Evolutionary conservation across 139 green algal genomes (phyloP), one percentile per base, ranked within the genome.

Genomic region (Tetradesmus lagerheimii): DNA sequence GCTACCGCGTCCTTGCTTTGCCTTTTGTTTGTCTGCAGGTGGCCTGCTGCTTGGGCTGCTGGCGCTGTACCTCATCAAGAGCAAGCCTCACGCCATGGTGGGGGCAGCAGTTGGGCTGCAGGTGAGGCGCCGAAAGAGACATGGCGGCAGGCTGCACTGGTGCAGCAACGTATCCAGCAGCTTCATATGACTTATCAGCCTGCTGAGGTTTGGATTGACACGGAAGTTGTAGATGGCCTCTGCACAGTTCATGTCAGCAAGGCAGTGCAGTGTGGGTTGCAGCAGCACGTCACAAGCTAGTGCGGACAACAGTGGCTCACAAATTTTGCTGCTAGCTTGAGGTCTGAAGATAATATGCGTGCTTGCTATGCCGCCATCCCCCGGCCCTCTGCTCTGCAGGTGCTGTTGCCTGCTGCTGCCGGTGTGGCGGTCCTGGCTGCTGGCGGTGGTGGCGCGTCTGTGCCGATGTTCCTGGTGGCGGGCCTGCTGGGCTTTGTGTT

Each of bases 401-500:
- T 90, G 37, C 14, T 57, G 37, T 39, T 90, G 15, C 87, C 87
- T 31, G 87, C 87, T 20, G 76, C 35, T 29, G 39, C 31, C 27
- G 87, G 76, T 11, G 8, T 90, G 8, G 57, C 77, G 1, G 23
- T 85, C 27, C 27, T 90, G 25, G 27, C 29, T 1, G 20, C 20
- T 18, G 87, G 87, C 23, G 87, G 50, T 29, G 76, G 76, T 20
- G 77, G 39, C 43, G 87, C 12, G 6, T 75, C 47, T 1, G 15
- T 90, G 37, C 77, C 87, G 5, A 12, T 86, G 16, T 77, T 85
- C 12, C 34, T 86, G 16, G 18, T 85, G 41, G 77, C 87, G 0
- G 87, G 76, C 53, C 41, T 80, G 25, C 80, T 90, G 34, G 87
- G 38, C 0, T 80, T 92, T 20, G 89, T 93, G 43, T 96, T 96